Evolutionary conservation across 2,329 filamentous ascomycete species (phyloP).

Genomic region (Ambrosiella xylebori): DNA sequence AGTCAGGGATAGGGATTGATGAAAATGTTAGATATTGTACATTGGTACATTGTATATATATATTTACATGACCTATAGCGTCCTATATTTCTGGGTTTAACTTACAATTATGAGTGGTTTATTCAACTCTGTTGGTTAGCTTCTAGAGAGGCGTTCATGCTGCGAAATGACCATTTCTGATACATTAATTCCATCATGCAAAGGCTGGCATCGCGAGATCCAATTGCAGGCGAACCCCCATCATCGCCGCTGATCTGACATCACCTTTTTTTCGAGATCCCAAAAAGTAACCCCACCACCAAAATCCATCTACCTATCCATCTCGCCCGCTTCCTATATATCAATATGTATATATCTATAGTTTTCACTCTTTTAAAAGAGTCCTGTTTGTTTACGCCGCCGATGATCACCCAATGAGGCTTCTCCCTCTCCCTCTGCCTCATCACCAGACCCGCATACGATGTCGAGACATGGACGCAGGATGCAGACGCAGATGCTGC

Average conservation of each 20-base stretch:
- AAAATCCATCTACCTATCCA: not conserved
- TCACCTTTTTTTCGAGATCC: too few species aligned
- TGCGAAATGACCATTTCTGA: too few species aligned
- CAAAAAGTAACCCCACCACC: too few species aligned
- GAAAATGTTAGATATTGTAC: not conserved
- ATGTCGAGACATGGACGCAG: not conserved
- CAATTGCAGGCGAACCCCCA: too few species aligned
- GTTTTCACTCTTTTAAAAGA: not conserved
- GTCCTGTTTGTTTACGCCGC: not conserved
- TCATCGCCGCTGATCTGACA: too few species aligned
- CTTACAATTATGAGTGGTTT: too few species aligned
- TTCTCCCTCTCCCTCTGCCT: not conserved
- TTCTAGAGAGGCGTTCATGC: too few species aligned
- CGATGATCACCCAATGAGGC: not conserved
- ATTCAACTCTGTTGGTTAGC: too few species aligned
- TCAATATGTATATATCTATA: not conserved
- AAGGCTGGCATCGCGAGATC: too few species aligned
- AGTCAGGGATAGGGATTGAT: not conserved
- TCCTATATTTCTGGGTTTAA: not conserved
- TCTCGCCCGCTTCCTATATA: not conserved
- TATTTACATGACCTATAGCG: not conserved
- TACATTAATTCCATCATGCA: too few species aligned
- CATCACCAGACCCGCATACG: not conserved
- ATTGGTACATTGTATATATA: too few species aligned
- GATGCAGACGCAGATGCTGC: too few species aligned